These are phyloP conservation scores for Fusarium bactridioides DNA, from an alignment of 2,329 filamentous ascomycete species.

Conservation along the genomic window DNA sequence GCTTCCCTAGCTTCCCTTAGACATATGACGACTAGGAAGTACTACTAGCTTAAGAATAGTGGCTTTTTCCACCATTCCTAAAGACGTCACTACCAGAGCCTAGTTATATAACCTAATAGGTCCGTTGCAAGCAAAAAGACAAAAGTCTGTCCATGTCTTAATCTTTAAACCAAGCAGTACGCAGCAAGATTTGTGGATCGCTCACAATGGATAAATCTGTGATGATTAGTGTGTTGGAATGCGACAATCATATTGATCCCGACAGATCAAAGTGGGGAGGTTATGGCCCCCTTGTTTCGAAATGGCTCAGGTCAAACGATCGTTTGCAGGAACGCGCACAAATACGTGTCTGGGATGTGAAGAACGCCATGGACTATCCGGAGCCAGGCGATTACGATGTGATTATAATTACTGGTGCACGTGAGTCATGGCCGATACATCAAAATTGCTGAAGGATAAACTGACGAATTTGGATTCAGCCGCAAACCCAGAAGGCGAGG, in stretches of 20 bases:
- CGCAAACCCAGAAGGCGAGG: background rate
- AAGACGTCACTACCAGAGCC: background rate
- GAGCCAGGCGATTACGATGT: background rate
- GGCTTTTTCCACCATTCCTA: background rate
- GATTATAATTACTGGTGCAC: background rate
- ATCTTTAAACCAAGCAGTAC: background rate
- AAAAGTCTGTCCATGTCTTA: rapidly evolving
- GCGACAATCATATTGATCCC: background rate
- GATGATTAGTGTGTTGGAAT: background rate
- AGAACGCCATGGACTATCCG: background rate
- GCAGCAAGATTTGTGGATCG: background rate
- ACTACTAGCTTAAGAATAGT: rapidly evolving
- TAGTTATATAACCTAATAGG: background rate
- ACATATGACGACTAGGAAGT: background rate
- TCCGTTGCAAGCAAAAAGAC: background rate
- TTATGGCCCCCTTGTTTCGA: background rate
- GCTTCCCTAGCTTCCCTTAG: background rate
- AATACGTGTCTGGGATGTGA: background rate
- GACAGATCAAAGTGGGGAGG: background rate
- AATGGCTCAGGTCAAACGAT: background rate
- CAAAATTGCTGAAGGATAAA: rapidly evolving
- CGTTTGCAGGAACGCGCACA: background rate
- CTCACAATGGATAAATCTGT: background rate
- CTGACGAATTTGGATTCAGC: background rate
- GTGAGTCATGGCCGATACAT: background rate